phyloP scores from a whole-genome alignment of 306 rosid species.

The Prunus campanulata region DNA sequence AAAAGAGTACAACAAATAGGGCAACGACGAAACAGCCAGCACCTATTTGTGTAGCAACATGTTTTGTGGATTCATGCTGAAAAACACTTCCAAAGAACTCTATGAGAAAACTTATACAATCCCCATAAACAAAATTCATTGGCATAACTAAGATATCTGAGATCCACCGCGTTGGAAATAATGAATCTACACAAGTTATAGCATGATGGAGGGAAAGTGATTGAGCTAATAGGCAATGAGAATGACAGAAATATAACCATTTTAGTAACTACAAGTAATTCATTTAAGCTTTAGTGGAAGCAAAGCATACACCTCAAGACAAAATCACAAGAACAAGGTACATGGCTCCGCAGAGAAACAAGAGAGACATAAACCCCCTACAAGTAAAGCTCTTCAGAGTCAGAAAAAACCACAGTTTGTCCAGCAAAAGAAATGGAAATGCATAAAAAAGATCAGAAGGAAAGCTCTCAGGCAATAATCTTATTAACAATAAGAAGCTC shows the following conservation, averaged over 20 bases:
- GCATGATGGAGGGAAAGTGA: background rate
- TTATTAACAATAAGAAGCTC: constrained; percentile 21
- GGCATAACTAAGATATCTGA: background rate
- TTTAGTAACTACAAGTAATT: no score
- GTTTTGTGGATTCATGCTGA: constrained; percentile 47
- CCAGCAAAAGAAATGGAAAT: no score
- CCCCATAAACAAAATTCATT: background rate
- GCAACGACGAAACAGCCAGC: constrained; percentile 65
- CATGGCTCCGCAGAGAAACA: constrained; percentile 57
- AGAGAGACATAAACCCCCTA: constrained; percentile 59
- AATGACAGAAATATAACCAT: no score
- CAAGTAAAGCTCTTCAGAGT: constrained; percentile 12
- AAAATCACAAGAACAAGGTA: constrained; percentile 59
- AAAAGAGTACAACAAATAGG: constrained; percentile 41
- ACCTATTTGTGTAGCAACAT: constrained; percentile 60
- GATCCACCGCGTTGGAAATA: constrained; percentile 2
- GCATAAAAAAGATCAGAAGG: no score
- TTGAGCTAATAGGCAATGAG: no score
- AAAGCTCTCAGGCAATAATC: background rate
- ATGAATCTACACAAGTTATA: background rate
- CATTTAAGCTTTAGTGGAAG: background rate
- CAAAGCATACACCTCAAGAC: constrained; percentile 37
- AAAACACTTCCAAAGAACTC: no score
- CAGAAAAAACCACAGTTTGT: background rate
- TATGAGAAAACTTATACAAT: background rate